Evolutionary conservation across 1,284 basidiomycete genomes (phyloP), one percentile per base, ranked within the genome.

Genomic region (Cryptococcus depauperatus): DNA sequence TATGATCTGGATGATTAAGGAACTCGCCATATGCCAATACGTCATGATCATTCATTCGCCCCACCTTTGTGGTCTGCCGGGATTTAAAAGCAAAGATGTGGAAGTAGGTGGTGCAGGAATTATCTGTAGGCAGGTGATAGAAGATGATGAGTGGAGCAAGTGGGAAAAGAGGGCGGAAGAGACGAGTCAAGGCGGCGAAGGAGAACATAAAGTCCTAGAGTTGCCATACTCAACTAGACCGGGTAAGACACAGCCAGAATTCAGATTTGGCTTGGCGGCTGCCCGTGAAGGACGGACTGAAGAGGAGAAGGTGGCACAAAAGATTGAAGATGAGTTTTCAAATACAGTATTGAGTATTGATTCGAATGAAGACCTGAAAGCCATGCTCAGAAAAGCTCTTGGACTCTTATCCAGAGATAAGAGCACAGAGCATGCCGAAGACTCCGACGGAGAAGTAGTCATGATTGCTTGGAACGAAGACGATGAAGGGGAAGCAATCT

Each of bases 31-130:
- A 25, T 75, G 91, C 70, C 82, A 84, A 57, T 95, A 96, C 67
- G 80, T 93, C 40, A 76, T 96, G 47, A 84, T 93, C 55, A 82
- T 96, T 48, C 84, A 93, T 67, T 92, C 89, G 1, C 90, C 91
- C 26, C 83, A 89, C 47, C 76, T 96, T 19, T 96, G 91, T 63
- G 80, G 81, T 46, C 83, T 92, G 60, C 89, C 89, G 11, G 86
- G 89, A 7, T 96, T 96, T 74, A 82, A 77, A 65, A 84, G 84
- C 37, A 79, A 76, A 38, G 50, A 61, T n/a, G 52, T 54, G 19
- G 58, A 64, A 25, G 54, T 68, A 4, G 54, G 58, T 25, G 41
- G 57, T 5, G 63, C 62, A 3, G 52, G 55, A 3, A 62, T 73
- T 19, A 54, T 50, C 25, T 73, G 71, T 51, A 54, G 68, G 23